Conservation (phyloP, 2,329 filamentous ascomycete genomes). For the Colletotrichum viniferum region DNA sequence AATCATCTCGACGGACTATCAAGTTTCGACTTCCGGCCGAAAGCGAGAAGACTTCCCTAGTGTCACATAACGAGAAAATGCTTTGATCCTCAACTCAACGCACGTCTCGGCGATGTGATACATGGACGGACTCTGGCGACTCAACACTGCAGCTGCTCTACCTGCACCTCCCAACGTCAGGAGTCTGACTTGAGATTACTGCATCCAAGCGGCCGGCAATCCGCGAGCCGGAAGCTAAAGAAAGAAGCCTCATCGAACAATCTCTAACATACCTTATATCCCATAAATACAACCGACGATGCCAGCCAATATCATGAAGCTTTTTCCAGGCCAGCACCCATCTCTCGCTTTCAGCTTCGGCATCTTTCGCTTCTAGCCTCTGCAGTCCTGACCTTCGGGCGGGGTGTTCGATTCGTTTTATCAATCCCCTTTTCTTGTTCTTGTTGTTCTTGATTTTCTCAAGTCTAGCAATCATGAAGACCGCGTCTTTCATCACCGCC, state of each 20-base stretch:
- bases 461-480: slow-evolving; percentile 9
- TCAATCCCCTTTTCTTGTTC: neutral
- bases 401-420: slow-evolving; percentile 9
- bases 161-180: neutral
- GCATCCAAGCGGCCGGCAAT: slow-evolving; percentile 18
- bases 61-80: neutral
- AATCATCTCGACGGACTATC: neutral
- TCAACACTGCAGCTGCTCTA: neutral
- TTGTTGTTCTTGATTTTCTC: neutral
- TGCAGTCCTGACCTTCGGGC: slow-evolving; percentile 10
- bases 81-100: slow-evolving; percentile 18
- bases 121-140: slow-evolving; percentile 18
- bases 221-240: slow-evolving; percentile 20
- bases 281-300: slow-evolving; percentile 5
- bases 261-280: neutral
- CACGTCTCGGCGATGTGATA: slow-evolving; percentile 20
- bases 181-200: slow-evolving; percentile 2
- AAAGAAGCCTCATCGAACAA: slow-evolving; percentile 19
- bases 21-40: neutral
- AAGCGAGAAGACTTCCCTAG: neutral
- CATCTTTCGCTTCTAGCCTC: slow-evolving; percentile 9
- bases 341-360: slow-evolving; percentile 9
- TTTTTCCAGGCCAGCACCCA: neutral
- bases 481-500: neutral
- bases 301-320: neutral